A percentile compares a stretch with the other conserved stretches of the same genome.
phyloP scores from a whole-genome alignment of 345 rosid genomes.

The Toxicodendron radicans region DNA sequence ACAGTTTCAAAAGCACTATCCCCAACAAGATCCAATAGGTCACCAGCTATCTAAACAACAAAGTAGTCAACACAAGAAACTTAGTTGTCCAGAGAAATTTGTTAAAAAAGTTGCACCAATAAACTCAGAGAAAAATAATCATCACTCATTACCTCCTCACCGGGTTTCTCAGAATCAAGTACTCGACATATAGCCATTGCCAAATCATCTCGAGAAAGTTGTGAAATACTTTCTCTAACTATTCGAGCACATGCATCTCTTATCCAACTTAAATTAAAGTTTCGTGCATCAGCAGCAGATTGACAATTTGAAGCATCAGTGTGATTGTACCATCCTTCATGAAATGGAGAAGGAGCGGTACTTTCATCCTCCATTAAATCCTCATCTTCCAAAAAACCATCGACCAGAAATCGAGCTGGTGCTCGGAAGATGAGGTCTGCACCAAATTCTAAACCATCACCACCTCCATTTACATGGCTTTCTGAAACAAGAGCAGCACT shows the following conservation, averaged over 20 bases:
- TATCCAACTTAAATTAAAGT: slow-evolving; percentile 76
- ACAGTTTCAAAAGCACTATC: slow-evolving; percentile 89
- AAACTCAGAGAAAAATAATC: slow-evolving; percentile 10
- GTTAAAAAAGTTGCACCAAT: slow-evolving; percentile 20
- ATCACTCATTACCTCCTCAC: slow-evolving; percentile 77
- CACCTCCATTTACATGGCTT: slow-evolving; percentile 35
- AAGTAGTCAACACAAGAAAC: slow-evolving; percentile 13
- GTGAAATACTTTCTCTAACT: slow-evolving; percentile 65
- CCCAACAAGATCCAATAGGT: slow-evolving; percentile 88
- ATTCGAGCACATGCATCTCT: slow-evolving; percentile 75
- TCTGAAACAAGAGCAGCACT: slow-evolving; percentile 31
- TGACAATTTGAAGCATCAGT: slow-evolving; percentile 31
- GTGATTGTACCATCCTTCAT: slow-evolving; percentile 52
- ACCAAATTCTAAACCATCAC: slow-evolving; percentile 68
- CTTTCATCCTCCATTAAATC: slow-evolving; percentile 48
- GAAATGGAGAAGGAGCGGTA: slow-evolving; percentile 34
- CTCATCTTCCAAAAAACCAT: slow-evolving; percentile 51
- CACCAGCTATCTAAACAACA: slow-evolving; percentile 76
- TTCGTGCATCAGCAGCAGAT: slow-evolving; percentile 33
- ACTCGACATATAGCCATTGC: slow-evolving; percentile 94
- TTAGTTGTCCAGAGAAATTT: slow-evolving; percentile 8
- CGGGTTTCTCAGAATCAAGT: slow-evolving; percentile 83
- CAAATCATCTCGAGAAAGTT: slow-evolving; percentile 83
- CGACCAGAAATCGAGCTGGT: slow-evolving; percentile 79
- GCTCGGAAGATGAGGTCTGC: slow-evolving; percentile 69